Conservation (phyloP, 768 basidiomycete genomes). For the Podaxis sp. region DNA sequence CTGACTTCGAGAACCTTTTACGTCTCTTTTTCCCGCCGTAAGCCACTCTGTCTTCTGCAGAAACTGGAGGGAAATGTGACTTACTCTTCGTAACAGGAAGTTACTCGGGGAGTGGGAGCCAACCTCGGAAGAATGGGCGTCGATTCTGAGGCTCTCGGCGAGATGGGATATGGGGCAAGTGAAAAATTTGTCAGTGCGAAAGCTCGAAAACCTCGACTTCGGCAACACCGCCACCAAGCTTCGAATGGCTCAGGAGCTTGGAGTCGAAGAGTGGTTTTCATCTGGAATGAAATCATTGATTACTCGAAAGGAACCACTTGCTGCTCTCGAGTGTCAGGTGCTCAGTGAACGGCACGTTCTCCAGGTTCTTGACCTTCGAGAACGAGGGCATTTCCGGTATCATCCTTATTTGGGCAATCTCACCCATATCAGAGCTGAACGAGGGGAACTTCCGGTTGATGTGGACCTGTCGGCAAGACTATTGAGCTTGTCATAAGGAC, state of each 20-base stretch:
- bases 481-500: background rate
- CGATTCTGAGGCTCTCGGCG: background rate
- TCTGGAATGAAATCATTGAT: conserved; percentile 3
- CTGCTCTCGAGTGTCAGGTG: background rate
- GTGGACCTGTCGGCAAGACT: background rate
- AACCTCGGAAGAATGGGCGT: conserved; percentile 4
- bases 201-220: background rate
- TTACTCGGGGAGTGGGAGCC: background rate
- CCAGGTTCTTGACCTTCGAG: conserved; percentile 12
- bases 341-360: background rate
- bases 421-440: background rate
- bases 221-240: background rate
- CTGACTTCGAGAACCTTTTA: conserved; percentile 1
- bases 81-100: background rate
- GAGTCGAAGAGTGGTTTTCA: conserved; percentile 8
- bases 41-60: background rate
- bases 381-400: background rate
- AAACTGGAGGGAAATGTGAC: background rate
- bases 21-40: conserved; percentile 11
- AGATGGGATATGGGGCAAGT: conserved; percentile 7
- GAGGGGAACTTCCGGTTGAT: background rate
- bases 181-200: background rate
- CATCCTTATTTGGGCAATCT: background rate
- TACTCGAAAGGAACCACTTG: background rate
- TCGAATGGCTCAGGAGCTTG: conserved; percentile 9